These are phyloP conservation scores for Penstemon newberryi DNA, from an alignment of 257 asterid genomes.

Conservation along the genomic window DNA sequence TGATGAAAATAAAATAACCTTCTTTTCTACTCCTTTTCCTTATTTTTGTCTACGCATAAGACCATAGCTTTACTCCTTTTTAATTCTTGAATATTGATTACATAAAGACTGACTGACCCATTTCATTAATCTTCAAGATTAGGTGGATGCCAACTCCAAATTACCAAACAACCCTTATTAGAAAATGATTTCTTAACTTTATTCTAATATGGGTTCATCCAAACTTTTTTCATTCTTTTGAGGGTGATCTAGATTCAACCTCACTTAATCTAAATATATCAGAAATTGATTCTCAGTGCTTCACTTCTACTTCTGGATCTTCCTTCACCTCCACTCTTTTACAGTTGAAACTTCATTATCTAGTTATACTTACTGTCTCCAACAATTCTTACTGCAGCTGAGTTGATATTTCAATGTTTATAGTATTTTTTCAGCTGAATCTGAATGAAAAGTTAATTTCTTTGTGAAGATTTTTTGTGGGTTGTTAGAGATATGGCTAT, in stretches of 20 bases:
- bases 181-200: slow-evolving; percentile 18
- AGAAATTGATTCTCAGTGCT: slow-evolving; percentile 16
- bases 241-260: slow-evolving; percentile 22
- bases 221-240: background rate
- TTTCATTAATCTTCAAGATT: slow-evolving; percentile 13
- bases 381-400: slow-evolving; percentile 22
- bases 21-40: background rate
- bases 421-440: slow-evolving; percentile 17
- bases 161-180: slow-evolving; percentile 25
- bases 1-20: background rate
- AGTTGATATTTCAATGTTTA: slow-evolving; percentile 21
- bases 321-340: slow-evolving; percentile 35
- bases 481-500: slow-evolving; percentile 56
- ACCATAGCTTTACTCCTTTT: background rate
- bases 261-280: slow-evolving; percentile 10
- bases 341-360: slow-evolving; percentile 37
- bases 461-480: slow-evolving; percentile 25
- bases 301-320: slow-evolving; percentile 42
- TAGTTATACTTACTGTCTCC: slow-evolving; percentile 20
- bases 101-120: background rate
- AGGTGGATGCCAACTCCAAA: slow-evolving; percentile 10
- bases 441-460: slow-evolving; percentile 24
- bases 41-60: background rate
- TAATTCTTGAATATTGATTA: slow-evolving; percentile 8
- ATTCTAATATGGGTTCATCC: slow-evolving; percentile 26